phyloP scores from a whole-genome alignment of 108 stramenopile species.

The Pseudonitzschia pungens region DNA sequence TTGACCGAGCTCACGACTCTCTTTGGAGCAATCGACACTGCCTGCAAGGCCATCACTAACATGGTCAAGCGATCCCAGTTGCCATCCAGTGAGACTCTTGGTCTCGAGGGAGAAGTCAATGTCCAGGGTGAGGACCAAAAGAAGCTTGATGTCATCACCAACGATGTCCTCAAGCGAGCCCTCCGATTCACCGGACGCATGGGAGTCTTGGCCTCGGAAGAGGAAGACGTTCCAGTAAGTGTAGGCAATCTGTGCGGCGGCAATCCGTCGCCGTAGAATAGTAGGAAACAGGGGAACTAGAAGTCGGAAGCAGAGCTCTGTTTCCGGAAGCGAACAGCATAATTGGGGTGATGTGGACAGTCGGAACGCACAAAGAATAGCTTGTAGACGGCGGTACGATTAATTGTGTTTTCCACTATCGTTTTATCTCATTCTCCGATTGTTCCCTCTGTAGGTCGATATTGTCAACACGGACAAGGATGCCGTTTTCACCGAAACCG shows the following conservation, averaged over 20 bases:
- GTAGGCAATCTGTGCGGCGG: neutral
- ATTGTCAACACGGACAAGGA: conserved; percentile 26
- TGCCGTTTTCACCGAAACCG: conserved; percentile 53
- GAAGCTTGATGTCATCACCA: conserved; percentile 96
- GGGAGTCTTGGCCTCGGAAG: conserved; percentile 76
- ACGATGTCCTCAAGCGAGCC: conserved; percentile 93
- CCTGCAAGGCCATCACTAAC: conserved; percentile 78
- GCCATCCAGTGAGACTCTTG: conserved; percentile 62
- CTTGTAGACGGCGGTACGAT: no score
- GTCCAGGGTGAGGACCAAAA: conserved; percentile 86
- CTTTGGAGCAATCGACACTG: conserved; percentile 81
- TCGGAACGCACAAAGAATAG: no score
- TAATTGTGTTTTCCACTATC: neutral
- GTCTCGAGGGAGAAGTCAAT: conserved; percentile 78
- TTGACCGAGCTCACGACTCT: conserved; percentile 63
- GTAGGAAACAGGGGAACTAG: no score
- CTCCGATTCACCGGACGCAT: conserved; percentile 84
- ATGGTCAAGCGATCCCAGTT: conserved; percentile 66
- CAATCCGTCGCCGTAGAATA: no score
- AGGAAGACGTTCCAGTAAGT: conserved; percentile 79
- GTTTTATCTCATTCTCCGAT: no score
- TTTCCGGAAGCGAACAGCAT: neutral
- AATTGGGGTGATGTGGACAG: neutral
- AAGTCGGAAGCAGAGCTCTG: neutral
- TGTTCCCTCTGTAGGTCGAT: conserved; percentile 29